Base-by-base conservation (phyloP, 306 rosid genomes). In the Rubus idaeus region DNA sequence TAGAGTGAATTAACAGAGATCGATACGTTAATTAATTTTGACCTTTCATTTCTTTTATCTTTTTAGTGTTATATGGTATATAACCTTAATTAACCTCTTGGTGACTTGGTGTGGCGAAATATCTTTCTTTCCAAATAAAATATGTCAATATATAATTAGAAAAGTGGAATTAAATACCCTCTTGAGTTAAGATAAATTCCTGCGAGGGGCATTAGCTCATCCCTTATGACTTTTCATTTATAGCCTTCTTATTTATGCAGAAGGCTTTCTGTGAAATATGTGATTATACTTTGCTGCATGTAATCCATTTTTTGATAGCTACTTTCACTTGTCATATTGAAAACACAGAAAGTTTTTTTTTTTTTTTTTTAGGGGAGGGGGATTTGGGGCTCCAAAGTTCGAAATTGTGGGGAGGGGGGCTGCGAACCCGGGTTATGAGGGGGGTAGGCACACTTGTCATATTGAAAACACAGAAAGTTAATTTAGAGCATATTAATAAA, bases 251-350 rank as follows among this genome's bases (percentile, higher is more conserved):
- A 30, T 30, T 30, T 30, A 30, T 30, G 35, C 35, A 30, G 1
- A 30, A 30, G 35, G 35, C 35, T 30, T 30, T 60, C 3, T 60
- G 40, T 60, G 40, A 5, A 60, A 26, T 60, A 6, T 23, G 17
- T 60, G 65, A 23, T 10, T 5, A 35, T 35, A 62, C 20, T n/a
- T 62, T 72, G 83, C 80, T 78, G 79, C 79, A 75, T 42, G 42
- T 35, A 13, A 61, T 11, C 41, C n/a, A 5, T 13, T 35, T 16
- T 14, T 35, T 35, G 10, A 35, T 62, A 42, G 46, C 8, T 42
- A 42, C 5, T 42, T 8, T 42, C 46, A 42, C 8, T 42, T 42
- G 46, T 42, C 46, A 62, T 13, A 13, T 4, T 35, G 44, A 61
- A 61, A 23, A 1, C 14, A 21, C 16, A 57, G 39, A 30, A 30